Conservation (phyloP, 1,284 basidiomycete genomes). For the Pseudomicrostroma phylloplanum region DNA sequence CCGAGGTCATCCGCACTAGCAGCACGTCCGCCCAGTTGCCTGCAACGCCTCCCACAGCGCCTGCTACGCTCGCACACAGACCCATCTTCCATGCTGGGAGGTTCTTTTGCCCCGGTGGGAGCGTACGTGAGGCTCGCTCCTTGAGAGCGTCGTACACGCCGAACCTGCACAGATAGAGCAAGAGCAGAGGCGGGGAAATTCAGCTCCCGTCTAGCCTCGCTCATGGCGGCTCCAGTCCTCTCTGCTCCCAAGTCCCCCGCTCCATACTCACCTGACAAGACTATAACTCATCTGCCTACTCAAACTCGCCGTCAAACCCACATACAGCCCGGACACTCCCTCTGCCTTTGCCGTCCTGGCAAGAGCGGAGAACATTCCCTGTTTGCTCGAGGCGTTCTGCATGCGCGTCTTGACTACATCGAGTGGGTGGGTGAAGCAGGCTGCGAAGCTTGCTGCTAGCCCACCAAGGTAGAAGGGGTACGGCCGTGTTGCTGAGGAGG, state of each 20-base stretch:
- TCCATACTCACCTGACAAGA: constrained; percentile 27
- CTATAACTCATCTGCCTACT: constrained; percentile 48
- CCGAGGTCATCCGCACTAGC: constrained; percentile 53
- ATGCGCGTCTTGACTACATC: constrained; percentile 51
- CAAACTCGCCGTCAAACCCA: constrained; percentile 42
- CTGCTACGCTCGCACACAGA: constrained; percentile 33
- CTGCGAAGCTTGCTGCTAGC: constrained; percentile 42
- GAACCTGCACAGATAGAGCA: constrained; percentile 19
- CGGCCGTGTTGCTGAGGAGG: constrained; percentile 4
- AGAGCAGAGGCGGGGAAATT: neutral
- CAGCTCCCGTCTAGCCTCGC: too few relatives aligned
- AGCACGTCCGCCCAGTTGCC: constrained; percentile 54
- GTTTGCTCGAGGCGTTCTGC: constrained; percentile 44
- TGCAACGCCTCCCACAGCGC: constrained; percentile 42
- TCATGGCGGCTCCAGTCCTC: too few relatives aligned
- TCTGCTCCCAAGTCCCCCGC: too few relatives aligned
- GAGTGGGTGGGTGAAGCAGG: constrained; percentile 49
- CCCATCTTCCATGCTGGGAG: constrained; percentile 33
- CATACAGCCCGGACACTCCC: constrained; percentile 38
- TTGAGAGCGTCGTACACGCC: constrained; percentile 47
- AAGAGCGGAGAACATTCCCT: constrained; percentile 29
- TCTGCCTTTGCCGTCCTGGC: constrained; percentile 29
- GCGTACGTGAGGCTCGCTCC: constrained; percentile 16
- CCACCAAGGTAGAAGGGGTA: constrained; percentile 49
- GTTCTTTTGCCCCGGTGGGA: constrained; percentile 11